Base-by-base conservation (phyloP, 2,329 filamentous ascomycete species). In the Colletotrichum sp. region DNA sequence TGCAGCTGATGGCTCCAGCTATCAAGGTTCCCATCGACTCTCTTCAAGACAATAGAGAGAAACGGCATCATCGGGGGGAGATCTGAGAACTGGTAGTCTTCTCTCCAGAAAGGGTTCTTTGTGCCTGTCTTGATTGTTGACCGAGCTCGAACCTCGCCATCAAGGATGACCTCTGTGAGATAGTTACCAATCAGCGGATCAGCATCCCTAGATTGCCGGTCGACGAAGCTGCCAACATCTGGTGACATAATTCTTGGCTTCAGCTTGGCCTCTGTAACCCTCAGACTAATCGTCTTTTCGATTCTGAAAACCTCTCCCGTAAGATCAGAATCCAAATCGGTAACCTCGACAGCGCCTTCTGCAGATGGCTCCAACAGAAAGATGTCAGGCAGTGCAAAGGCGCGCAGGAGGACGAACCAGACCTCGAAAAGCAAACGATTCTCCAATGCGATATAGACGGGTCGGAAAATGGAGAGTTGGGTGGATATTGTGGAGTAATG, bases 341-440 rank as follows among this genome's bases (percentile, higher is more conserved):
- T 82, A 74, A 85, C 80, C 65, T 87, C 84, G 7, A 86, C 80
- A 4, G 81, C 79, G 18, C 86, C 80, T 75, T 89, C 89, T 32
- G 83, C 83, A 18, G 85, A 85, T 15, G 86, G 81, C 12, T 91
- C 88, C 18, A 92, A 82, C 3, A 93, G 95, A 82, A 98, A 99
- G 15, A 99, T 89, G 80, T 98, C 96, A 0, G 97, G 96, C 62
- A 98, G 93, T 1, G 96, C 95, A 83, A 98, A 98, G 1, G 96
- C 96, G 77, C 96, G 92, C 34, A 99, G 85, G 12, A 99, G 88
- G 8, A 98, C 96, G 81, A 98, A 96, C 97, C 97, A 99, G 15
- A 98, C 97, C 83, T 99, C 97, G 80, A 98, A 98, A n/a, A 98
- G 89, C 8, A 98, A 92, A 57, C 96, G 92, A 30, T 92, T 96